phyloP scores from a whole-genome alignment of 2,329 filamentous ascomycete genomes.

The Pseudogymnoascus destructans region DNA sequence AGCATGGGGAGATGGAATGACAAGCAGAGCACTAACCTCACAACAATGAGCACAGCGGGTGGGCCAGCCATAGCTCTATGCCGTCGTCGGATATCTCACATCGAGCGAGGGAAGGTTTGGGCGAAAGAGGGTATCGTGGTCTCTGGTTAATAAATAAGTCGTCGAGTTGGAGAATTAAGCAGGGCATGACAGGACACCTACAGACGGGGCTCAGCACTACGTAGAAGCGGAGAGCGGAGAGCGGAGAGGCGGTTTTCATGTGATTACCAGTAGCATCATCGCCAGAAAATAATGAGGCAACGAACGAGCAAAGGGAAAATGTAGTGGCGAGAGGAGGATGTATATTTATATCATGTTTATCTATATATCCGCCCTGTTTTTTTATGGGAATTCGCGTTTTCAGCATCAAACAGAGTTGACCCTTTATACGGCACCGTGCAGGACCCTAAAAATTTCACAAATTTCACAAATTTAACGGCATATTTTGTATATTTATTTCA shows the following conservation, averaged over 20 bases:
- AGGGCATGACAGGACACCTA: neutral
- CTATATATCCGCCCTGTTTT: neutral
- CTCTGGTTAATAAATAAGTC: neutral
- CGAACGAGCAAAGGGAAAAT: neutral
- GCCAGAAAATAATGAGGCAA: neutral
- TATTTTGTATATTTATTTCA: neutral
- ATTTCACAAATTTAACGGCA: neutral
- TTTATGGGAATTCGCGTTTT: neutral
- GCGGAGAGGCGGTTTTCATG: neutral
- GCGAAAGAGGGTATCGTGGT: neutral
- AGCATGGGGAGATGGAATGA: neutral
- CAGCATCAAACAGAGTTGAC: neutral
- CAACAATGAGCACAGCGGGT: conserved; percentile 38
- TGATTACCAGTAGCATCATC: neutral
- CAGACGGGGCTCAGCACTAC: neutral
- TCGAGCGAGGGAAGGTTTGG: neutral
- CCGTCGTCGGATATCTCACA: conserved; percentile 1
- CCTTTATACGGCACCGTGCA: neutral
- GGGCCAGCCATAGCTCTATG: conserved; percentile 32
- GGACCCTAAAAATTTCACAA: neutral
- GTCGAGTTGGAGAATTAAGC: conserved; percentile 2
- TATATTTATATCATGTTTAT: neutral
- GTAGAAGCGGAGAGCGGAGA: neutral
- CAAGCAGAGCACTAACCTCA: conserved; percentile 29
- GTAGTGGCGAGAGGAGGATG: neutral